These are phyloP conservation scores for Begonia peltatifolia DNA, from an alignment of 306 rosid species.

Conservation along the genomic window DNA sequence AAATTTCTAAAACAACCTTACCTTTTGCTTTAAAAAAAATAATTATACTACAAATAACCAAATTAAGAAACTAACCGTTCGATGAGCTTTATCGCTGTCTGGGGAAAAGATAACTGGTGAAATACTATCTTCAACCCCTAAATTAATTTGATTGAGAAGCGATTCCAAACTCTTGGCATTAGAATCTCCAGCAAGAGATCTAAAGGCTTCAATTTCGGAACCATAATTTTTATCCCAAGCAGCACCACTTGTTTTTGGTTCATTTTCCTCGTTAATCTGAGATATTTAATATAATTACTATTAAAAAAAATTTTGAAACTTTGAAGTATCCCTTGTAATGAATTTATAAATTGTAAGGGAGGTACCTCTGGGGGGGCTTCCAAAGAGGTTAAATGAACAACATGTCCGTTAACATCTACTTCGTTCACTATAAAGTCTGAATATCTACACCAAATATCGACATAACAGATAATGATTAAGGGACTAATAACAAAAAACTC, in stretches of 20 bases:
- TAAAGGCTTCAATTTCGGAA: constrained; percentile 54
- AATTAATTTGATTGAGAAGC: constrained; percentile 39
- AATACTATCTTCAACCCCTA: constrained; percentile 33
- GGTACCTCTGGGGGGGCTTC: constrained; percentile 44
- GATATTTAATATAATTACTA: not conserved
- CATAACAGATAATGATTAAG: not conserved
- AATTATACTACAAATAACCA: not conserved
- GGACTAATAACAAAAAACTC: not conserved
- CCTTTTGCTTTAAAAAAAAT: too few relatives aligned
- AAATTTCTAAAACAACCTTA: too few relatives aligned
- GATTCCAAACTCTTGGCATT: constrained; percentile 48
- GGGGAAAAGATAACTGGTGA: constrained; percentile 63
- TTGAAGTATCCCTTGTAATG: not conserved
- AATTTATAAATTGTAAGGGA: not conserved
- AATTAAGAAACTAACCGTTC: constrained; percentile 53
- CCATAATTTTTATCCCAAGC: constrained; percentile 29
- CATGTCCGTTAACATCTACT: constrained; percentile 65
- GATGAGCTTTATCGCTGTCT: constrained; percentile 56
- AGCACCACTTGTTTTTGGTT: constrained; percentile 13
- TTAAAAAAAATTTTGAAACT: not conserved
- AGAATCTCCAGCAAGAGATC: constrained; percentile 51
- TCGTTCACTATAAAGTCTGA: constrained; percentile 88
- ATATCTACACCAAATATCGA: constrained; percentile 42
- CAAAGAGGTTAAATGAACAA: constrained; percentile 53
- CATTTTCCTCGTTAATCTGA: constrained; percentile 37